Base-by-base conservation (phyloP, 2,329 filamentous ascomycete genomes). In the Exophiala mesophila region DNA sequence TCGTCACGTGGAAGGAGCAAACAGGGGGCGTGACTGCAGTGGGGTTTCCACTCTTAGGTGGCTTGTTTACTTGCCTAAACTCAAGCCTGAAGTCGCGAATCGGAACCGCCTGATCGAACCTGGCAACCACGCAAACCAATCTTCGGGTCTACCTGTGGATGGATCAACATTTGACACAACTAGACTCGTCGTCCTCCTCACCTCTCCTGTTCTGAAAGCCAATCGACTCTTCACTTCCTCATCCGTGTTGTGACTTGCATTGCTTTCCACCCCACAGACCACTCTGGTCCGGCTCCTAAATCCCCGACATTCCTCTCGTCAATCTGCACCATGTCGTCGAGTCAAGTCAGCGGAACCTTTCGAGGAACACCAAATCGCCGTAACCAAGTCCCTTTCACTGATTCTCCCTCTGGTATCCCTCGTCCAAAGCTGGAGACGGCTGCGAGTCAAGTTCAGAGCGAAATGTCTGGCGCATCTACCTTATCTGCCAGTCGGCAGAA, bases 401-500 rank as follows among this genome's bases (percentile, higher is more conserved):
- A 74, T 54, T 73, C 69, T 58, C 72, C 73, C 34, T 81, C 77
- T 39, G 68, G 68, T 60, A 82, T 83, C 59, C 78, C 76, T 53
- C 74, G 79, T 50, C 78, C 78, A 41, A 76, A 78, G 54, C 68
- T 77, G 39, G 78, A 82, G 35, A 64, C 51, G 47, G 58, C 49
- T 58, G 61, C 57, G 55, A 58, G 36, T 32, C 56, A 63, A 29
- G 64, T 69, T 44, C 55, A 58, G 15, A 77, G 72, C 59, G 78
- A 81, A 58, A 69, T 69, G 41, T 68, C 66, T 46, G 71, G 64
- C 24, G 57, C 64, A 51, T 85, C 87, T 41, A 82, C 85, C 29
- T 78, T 96, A 70, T 96, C 88, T 69, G 86, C 88, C 57, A 97
- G 90, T 67, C 82, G 92, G 61, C 86, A 92, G 67, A 96, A 96